Conservation (phyloP, 257 asterid genomes). For the Scutellaria minor region DNA sequence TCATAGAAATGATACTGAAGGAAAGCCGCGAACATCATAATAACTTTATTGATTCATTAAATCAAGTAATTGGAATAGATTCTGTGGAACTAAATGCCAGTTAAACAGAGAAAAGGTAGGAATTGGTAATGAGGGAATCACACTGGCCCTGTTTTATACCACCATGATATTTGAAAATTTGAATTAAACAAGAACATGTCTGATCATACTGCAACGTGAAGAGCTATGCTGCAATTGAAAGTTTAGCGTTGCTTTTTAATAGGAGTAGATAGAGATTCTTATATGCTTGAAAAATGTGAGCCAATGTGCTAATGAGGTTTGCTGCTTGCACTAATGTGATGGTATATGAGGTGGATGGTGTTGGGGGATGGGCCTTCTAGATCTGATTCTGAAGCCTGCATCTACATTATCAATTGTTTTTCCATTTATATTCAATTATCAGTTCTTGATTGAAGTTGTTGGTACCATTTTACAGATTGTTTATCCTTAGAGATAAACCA, state of each 20-base stretch:
- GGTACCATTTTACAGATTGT: not conserved
- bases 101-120: too few relatives aligned
- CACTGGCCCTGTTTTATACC: too few relatives aligned
- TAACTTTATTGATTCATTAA: too few relatives aligned
- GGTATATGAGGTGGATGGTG: not conserved
- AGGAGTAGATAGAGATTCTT: not conserved
- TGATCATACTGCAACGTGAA: not conserved
- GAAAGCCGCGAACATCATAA: too few relatives aligned
- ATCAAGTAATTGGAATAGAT: too few relatives aligned
- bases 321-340: not conserved
- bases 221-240: not conserved
- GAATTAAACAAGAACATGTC: not conserved
- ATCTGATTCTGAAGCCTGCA: constrained; percentile 18
- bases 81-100: too few relatives aligned
- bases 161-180: not conserved
- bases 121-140: too few relatives aligned
- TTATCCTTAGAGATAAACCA: not conserved
- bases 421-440: not conserved
- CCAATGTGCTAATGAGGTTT: not conserved
- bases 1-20: too few relatives aligned
- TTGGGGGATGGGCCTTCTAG: not conserved
- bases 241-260: too few relatives aligned
- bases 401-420: not conserved
- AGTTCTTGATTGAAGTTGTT: constrained; percentile 2
- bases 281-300: constrained; percentile 1